Base-by-base conservation (phyloP, 2,329 filamentous ascomycete genomes). In the Ploettnerulaceae sp. region DNA sequence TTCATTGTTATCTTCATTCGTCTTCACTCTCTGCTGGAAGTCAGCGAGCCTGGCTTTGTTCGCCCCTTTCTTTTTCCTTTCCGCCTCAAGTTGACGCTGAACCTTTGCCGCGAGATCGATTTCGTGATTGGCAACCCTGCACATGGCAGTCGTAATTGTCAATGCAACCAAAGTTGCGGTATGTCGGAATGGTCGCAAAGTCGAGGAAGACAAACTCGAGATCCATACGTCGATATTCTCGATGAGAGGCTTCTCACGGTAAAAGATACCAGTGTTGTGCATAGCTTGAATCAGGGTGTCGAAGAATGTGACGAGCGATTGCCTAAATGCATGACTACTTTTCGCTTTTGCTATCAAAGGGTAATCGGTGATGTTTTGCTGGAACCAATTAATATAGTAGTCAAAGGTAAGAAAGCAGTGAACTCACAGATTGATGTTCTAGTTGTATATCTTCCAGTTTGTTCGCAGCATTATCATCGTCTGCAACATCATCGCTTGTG, bases 161-260 rank as follows among this genome's bases (percentile, higher is more conserved):
- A 97, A 71, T 1, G 87, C 84, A 18, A 91, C 83, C 0, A 93
- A 83, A 1, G 91, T 95, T 1, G 90, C 86, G 0, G 93, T 98
- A 67, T 98, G 93, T 54, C 93, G 80, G 67, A 98, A 96, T 1
- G 93, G 89, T 45, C 93, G 82, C 52, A 91, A 82, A 3, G 81
- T 77, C 0, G 89, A 90, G 3, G 89, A 93, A 2, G 91, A 93
- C 84, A 98, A 88, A 49, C 87, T 86, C 29, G 83, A 84, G 50
- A 96, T 75, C 93, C 93, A 98, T 48, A 87, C 76, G 57, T 89
- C 82, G 37, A 97, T 77, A 61, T 95, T 95, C 64, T 96, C 89
- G 61, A 95, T 81, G 40, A 98, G 72, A 22, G 83, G 77, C 26
- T 70, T 67, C 7, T 73, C 69, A 34, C 77, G 81, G 69, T 95